These are phyloP conservation scores for Auricularia auricula-judae DNA, from an alignment of 768 basidiomycete species.

Conservation along the genomic window DNA sequence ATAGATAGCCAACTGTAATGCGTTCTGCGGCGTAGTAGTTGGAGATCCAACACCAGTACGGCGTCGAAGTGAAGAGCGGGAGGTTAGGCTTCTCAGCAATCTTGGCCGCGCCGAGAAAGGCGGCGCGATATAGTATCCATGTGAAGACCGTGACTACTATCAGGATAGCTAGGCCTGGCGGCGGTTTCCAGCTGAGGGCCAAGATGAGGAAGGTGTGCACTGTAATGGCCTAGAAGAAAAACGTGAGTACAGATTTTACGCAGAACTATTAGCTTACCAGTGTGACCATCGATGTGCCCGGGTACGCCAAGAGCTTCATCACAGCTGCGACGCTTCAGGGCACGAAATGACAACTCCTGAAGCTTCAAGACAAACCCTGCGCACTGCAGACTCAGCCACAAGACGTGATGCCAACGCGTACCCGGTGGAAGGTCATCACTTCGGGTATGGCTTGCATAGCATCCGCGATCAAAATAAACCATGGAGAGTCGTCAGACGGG, in stretches of 20 bases:
- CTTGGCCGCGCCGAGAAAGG: background rate
- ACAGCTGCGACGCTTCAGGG: background rate
- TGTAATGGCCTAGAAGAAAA: background rate
- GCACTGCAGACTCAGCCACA: background rate
- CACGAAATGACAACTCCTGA: background rate
- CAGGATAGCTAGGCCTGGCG: background rate
- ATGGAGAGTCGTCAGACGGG: too few relatives aligned
- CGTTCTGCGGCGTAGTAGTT: background rate
- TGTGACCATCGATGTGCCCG: background rate
- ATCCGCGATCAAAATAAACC: background rate
- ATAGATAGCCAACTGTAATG: constrained; percentile 3
- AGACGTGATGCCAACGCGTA: background rate
- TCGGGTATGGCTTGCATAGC: background rate
- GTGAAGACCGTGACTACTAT: constrained; percentile 1
- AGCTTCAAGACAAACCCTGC: background rate
- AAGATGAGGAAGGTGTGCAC: constrained; percentile 8
- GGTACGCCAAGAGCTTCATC: background rate
- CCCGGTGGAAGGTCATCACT: background rate
- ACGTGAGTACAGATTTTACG: too few relatives aligned
- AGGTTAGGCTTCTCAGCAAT: background rate
- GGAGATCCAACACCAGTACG: constrained; percentile 9
- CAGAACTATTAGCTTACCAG: background rate
- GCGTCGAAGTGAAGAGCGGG: constrained; percentile 5
- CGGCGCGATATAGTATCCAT: constrained; percentile 1
- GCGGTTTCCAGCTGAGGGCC: constrained; percentile 5